Evolutionary conservation across 2,329 filamentous ascomycete species (phyloP), one percentile per base, ranked within the genome.

Genomic region (Pseudogymnoascus sp.): DNA sequence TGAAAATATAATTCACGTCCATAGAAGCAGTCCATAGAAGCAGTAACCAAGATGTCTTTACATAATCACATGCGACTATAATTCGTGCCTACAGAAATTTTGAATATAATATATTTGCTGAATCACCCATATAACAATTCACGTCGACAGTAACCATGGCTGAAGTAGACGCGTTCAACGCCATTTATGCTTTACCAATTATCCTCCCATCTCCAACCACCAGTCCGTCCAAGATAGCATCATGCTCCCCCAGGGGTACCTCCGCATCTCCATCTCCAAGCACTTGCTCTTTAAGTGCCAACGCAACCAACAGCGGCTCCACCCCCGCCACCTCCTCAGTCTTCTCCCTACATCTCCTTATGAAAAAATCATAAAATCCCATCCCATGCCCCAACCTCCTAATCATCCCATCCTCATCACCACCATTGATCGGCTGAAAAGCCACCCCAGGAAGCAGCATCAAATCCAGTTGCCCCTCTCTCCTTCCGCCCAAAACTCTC

Each of bases 361-460:
- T 77, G 75, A 96, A 99, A 74, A 87, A 89, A 78, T 99, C 94
- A 79, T 99, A 99, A 77, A 96, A 99, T 33, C 94, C 94, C 75
- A 91, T 96, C 63, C 94, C 94, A 75, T 99, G 94, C 41, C 94
- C 94, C 19, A 97, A 81, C 69, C 94, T 83, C 68, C 88, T 84
- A 65, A 94, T 82, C 11, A 77, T 78, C 2, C 79, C 79, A 64
- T 84, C 80, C 60, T 79, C 68, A 73, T 97, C 92, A 33, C 49
- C 49, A 8, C 29, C 49, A 55, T 7, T 21, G 3, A 41, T 60
- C 12, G 33, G 21, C 58, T 60, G 35, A 75, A 99, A 99, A 2
- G 91, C 93, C 70, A 99, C 90, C 11, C 92, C 94, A 0, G 94
- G 94, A 80, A 97, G 84, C 29, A 99, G 81, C 66, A 99, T 89